Evolutionary conservation across 225 moss, liverwort and hornwort species (phyloP), one percentile per base, ranked within the genome.

Genomic region (Marchantia paleacea): DNA sequence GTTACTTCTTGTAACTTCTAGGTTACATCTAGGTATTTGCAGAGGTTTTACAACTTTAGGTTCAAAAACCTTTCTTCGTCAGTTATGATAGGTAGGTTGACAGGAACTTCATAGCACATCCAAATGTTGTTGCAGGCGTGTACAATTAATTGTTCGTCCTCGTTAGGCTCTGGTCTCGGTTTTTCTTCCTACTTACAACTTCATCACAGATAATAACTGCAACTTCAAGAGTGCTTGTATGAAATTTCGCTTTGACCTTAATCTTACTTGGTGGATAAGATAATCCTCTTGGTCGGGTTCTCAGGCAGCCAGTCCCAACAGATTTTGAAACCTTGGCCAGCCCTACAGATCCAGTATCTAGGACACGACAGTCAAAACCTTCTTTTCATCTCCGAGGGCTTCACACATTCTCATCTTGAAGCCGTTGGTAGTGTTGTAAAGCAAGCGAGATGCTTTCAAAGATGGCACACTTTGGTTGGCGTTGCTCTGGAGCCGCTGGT

Each of bases 1-100:
- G 54, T 49, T 61, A 72, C 78, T 22, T 22, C 57, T 77, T 72
- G 81, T 75, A 75, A 72, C 80, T 29, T 31, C n/a, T 61, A 55
- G 75, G 31, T 75, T 57, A 57, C 4, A 70, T 52, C 11, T 72
- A 72, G 72, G 28, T 55, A 26, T 29, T 12, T 74, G 74, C 24
- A 74, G 54, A 19, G 16, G 12, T 52, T 54, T 55, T 28, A 73
- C 69, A 16, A 47, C 16, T 12, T 24, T n/a, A 25, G 52, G 73
- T 73, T n/a, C 24, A 26, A 15, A 22, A 15, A 14, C 54, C 74
- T 3, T 55, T 55, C 55, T 74, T 24, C 18, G n/a, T 74, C 18
- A 3, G 51, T 54, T 52, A 54, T 8, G 26, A 28, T 54, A 54
- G 51, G n/a, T 74, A 74, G 52, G 74, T 74, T 7, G 16, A 5